Conservation (phyloP, 768 basidiomycete species). For the Psilocybe azurescens region DNA sequence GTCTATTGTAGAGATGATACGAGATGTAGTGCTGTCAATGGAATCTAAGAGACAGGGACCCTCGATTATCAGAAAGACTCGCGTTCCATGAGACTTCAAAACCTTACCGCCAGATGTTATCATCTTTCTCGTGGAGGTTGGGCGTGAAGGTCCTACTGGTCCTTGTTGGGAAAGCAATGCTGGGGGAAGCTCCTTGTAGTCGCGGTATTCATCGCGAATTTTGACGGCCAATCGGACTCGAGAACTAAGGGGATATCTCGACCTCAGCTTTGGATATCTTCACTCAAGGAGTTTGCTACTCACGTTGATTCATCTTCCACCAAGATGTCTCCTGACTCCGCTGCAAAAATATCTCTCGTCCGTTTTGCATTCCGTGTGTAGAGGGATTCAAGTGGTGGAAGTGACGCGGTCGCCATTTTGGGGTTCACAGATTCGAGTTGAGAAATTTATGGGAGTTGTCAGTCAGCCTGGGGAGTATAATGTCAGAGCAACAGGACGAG, state of each 20-base stretch:
- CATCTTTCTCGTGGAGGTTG: conserved; percentile 57
- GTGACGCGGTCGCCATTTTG: conserved; percentile 45
- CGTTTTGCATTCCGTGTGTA: conserved; percentile 70
- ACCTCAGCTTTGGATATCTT: neutral
- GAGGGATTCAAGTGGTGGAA: conserved; percentile 72
- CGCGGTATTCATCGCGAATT: conserved; percentile 87
- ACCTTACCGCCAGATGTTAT: conserved; percentile 71
- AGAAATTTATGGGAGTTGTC: too few relatives aligned
- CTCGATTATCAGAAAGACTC: conserved; percentile 3
- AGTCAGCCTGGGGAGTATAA: too few relatives aligned
- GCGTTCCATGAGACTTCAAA: conserved; percentile 9
- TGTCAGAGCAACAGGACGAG: neutral
- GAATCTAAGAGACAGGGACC: conserved; percentile 22
- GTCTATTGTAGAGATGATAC: conserved; percentile 78
- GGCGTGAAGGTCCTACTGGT: conserved; percentile 79
- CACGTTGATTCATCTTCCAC: conserved; percentile 78
- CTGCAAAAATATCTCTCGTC: conserved; percentile 72
- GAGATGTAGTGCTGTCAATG: conserved; percentile 57
- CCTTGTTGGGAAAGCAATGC: conserved; percentile 83
- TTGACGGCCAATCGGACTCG: conserved; percentile 81
- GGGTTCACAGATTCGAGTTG: too few relatives aligned
- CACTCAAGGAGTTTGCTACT: conserved; percentile 16
- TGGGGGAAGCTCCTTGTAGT: conserved; percentile 84
- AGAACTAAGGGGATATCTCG: conserved; percentile 44
- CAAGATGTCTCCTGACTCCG: conserved; percentile 62